A percentile compares a stretch with the other conserved stretches of the same genome.
phyloP scores from a whole-genome alignment of 1,139 yeast species.

The Debaryomycetaceae sp. region DNA sequence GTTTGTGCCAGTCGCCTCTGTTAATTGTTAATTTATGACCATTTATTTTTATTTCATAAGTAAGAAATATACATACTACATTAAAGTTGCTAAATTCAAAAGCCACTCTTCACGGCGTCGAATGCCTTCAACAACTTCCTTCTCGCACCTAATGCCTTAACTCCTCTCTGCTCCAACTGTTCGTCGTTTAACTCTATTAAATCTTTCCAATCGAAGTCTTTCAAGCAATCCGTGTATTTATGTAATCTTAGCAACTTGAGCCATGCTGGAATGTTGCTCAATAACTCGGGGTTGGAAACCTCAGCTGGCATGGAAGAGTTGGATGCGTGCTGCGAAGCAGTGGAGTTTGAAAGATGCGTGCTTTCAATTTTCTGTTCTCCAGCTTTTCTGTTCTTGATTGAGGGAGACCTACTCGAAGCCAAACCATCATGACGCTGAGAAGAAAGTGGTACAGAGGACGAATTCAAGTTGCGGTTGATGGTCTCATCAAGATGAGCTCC shows the following conservation, averaged over 20 bases:
- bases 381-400: slow-evolving; percentile 5
- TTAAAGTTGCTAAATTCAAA: slow-evolving; percentile 2
- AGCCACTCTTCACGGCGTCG: slow-evolving; percentile 51
- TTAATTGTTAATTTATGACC: not conserved
- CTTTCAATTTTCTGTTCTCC: slow-evolving; percentile 4
- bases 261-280: slow-evolving; percentile 89
- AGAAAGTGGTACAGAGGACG: slow-evolving; percentile 36
- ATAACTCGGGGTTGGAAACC: slow-evolving; percentile 58
- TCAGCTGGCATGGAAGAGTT: slow-evolving; percentile 56
- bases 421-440: slow-evolving; percentile 11
- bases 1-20: not conserved
- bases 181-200: slow-evolving; percentile 69
- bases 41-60: not conserved
- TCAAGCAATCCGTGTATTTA: slow-evolving; percentile 84
- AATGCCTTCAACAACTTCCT: slow-evolving; percentile 89
- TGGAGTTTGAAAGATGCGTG: not conserved
- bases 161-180: slow-evolving; percentile 74
- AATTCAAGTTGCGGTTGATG: slow-evolving; percentile 33
- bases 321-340: slow-evolving; percentile 11
- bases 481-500: slow-evolving; percentile 27
- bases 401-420: slow-evolving; percentile 10
- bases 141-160: slow-evolving; percentile 91
- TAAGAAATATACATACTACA: not conserved
- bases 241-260: slow-evolving; percentile 83
- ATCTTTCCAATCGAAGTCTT: slow-evolving; percentile 74